Percentiles rank a stretch among this genome's conserved stretches.
Evolutionary conservation across 116 monocot species (phyloP).

Genomic region (Iris pallida): DNA sequence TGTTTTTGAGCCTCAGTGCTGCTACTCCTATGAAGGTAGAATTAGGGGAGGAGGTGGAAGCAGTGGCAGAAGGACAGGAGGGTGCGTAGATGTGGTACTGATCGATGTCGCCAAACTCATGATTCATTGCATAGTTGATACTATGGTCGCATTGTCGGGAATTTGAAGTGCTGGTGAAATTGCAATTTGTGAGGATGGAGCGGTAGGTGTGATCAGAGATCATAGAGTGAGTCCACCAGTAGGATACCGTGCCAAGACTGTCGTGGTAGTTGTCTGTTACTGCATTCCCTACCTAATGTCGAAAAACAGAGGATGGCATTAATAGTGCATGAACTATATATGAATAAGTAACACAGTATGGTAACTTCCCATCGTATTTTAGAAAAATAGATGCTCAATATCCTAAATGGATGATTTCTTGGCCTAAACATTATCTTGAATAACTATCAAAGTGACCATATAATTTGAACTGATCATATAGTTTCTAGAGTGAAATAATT

Average conservation of each 20-base stretch:
- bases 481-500: too few species aligned
- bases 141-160: conserved; percentile 53
- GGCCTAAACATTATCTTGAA: too few species aligned
- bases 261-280: conserved; percentile 97
- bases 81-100: conserved; percentile 97
- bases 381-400: too few species aligned
- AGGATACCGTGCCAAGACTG: conserved; percentile 81
- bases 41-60: conserved; percentile 17
- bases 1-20: conserved; percentile 44
- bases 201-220: conserved; percentile 79
- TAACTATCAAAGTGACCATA: too few species aligned
- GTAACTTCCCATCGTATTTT: too few species aligned
- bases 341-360: too few species aligned
- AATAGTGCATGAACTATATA: too few species aligned
- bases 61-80: conserved; percentile 39
- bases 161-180: conserved; percentile 52
- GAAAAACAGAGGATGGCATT: too few species aligned
- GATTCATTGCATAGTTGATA: conserved; percentile 81
- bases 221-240: conserved; percentile 99
- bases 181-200: conserved; percentile 65
- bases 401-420: too few species aligned
- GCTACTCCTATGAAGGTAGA: not conserved
- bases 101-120: conserved; percentile 95
- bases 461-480: too few species aligned
- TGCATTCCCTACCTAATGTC: conserved; percentile 93